phyloP scores from a whole-genome alignment of 129 eudicot species.

The Calendula officinalis region DNA sequence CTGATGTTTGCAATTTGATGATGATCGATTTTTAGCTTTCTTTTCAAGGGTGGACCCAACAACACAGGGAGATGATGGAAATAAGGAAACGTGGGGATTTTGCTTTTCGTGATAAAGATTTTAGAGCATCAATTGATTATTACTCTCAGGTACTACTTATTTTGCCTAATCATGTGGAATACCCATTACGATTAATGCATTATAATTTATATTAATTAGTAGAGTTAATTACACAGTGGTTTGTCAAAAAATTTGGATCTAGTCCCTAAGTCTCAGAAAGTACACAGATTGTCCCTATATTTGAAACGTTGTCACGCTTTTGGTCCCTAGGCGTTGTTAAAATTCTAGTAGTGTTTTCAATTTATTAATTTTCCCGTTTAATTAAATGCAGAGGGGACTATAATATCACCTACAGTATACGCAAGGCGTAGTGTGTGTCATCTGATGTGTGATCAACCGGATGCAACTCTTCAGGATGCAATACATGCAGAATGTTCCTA shows the following conservation, averaged over 20 bases:
- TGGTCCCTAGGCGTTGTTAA: too few relatives aligned
- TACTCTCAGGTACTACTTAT: slow-evolving; percentile 70
- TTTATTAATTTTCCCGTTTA: too few relatives aligned
- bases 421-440: slow-evolving; percentile 86
- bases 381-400: slow-evolving; percentile 64
- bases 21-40: slow-evolving; percentile 46
- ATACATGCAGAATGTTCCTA: slow-evolving; percentile 94
- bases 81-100: slow-evolving; percentile 92
- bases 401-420: slow-evolving; percentile 88
- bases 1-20: not conserved
- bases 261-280: too few relatives aligned
- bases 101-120: slow-evolving; percentile 90
- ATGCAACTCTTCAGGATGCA: slow-evolving; percentile 89
- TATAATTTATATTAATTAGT: too few relatives aligned
- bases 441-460: slow-evolving; percentile 86
- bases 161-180: too few relatives aligned
- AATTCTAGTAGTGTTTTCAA: too few relatives aligned
- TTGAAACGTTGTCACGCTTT: too few relatives aligned
- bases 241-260: too few relatives aligned
- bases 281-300: too few relatives aligned
- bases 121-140: slow-evolving; percentile 83
- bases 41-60: slow-evolving; percentile 97
- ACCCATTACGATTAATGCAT: not conserved
- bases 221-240: too few relatives aligned
- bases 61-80: slow-evolving; percentile 93